phyloP scores from a whole-genome alignment of 176 grass and related monocot species.

The Echinochloa phyllopogon region DNA sequence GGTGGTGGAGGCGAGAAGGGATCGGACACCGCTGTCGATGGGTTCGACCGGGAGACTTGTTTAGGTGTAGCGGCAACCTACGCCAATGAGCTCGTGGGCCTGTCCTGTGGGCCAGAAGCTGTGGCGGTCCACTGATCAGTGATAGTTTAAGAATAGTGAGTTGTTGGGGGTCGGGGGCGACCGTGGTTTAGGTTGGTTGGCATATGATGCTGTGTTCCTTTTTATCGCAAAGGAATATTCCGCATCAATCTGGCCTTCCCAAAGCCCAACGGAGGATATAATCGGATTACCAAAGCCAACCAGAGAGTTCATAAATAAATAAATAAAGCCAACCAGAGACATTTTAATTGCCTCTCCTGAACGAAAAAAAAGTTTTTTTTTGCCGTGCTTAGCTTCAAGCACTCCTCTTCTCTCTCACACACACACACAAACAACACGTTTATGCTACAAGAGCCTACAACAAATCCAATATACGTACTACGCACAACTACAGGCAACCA shows the following conservation, averaged over 20 bases:
- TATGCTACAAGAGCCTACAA: neutral
- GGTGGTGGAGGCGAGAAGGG: neutral
- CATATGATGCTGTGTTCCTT: neutral
- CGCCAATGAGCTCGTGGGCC: fast-evolving
- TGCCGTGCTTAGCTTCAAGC: neutral
- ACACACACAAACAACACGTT: neutral
- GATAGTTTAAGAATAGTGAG: fast-evolving
- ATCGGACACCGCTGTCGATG: neutral
- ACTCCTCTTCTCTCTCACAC: neutral
- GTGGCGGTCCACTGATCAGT: neutral
- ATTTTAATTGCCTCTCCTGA: neutral
- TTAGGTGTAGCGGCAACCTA: too few relatives aligned
- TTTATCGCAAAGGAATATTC: conserved; percentile 18
- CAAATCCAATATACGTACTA: neutral
- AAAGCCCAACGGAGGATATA: neutral
- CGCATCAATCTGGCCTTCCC: neutral
- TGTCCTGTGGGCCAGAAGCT: neutral
- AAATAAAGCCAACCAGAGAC: neutral
- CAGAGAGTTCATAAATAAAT: too few relatives aligned
- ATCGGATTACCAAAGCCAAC: neutral
- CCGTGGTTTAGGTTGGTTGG: neutral
- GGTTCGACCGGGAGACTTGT: neutral
- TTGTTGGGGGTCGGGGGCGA: neutral
- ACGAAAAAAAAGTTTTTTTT: neutral
- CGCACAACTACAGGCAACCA: neutral